Conservation (phyloP, 768 basidiomycete genomes). For the Tylopilus cervinicoccineus region DNA sequence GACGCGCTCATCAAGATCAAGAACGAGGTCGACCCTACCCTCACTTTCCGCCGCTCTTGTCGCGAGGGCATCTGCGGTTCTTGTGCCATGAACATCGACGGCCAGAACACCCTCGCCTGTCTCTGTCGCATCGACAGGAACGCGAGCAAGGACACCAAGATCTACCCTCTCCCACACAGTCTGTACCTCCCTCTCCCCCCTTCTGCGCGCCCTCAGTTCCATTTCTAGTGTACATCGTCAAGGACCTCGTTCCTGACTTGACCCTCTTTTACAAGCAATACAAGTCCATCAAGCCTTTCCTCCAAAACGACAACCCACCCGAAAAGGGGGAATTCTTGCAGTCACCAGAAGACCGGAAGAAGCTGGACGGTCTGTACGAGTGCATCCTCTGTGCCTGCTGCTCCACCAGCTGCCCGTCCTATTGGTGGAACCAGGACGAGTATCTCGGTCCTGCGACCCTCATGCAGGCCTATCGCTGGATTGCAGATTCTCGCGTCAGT, state of each 20-base stretch:
- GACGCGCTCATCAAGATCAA: conserved; percentile 99
- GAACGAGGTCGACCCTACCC: conserved; percentile 95
- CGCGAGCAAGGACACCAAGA: conserved; percentile 69
- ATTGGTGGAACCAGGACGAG: conserved; percentile 99
- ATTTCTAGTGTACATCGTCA: conserved; percentile 89
- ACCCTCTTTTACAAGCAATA: conserved; percentile 98
- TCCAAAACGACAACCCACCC: conserved; percentile 91
- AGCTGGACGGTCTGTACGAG: conserved; percentile 96
- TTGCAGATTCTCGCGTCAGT: conserved; percentile 89
- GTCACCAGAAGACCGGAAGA: conserved; percentile 86
- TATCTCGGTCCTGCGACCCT: conserved; percentile 96
- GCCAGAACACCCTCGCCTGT: conserved; percentile 96
- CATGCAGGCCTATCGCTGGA: conserved; percentile 98
- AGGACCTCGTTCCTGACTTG: conserved; percentile 93
- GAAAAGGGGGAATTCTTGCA: conserved; percentile 85
- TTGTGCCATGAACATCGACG: conserved; percentile 99
- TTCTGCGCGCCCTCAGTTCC: background rate
- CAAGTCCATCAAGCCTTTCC: conserved; percentile 97
- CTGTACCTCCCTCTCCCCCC: conserved; percentile 28
- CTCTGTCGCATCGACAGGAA: conserved; percentile 90
- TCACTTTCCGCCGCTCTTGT: conserved; percentile 93
- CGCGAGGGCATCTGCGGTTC: conserved; percentile 96
- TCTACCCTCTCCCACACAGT: conserved; percentile 99
- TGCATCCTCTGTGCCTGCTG: conserved; percentile 97
- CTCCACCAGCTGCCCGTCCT: conserved; percentile 94